A percentile compares a stretch with the other conserved stretches of the same genome.
Evolutionary conservation across 768 basidiomycete species (phyloP).

Genomic region (Termitomyces sp.): DNA sequence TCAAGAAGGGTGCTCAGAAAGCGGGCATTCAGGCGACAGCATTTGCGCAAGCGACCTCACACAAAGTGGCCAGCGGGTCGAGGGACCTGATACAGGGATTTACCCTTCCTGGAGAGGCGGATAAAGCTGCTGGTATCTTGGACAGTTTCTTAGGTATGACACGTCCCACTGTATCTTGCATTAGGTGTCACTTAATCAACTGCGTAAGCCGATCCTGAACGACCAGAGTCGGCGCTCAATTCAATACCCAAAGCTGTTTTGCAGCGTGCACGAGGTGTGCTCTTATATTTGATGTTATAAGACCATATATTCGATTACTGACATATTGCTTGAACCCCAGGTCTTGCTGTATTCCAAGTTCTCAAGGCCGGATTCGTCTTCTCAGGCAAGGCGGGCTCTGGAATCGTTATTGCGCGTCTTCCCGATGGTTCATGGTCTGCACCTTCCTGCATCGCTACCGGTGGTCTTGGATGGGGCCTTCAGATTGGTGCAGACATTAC

Average conservation of each 20-base stretch:
- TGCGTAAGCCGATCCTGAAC: slow-evolving; percentile 70
- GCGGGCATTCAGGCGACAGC: slow-evolving; percentile 77
- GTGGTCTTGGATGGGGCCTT: slow-evolving; percentile 90
- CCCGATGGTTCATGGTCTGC: slow-evolving; percentile 97
- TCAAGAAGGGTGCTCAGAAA: slow-evolving; percentile 73
- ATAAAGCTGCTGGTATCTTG: slow-evolving; percentile 90
- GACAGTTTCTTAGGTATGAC: slow-evolving; percentile 80
- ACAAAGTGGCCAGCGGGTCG: slow-evolving; percentile 68
- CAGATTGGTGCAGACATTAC: slow-evolving; percentile 95
- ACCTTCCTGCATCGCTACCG: slow-evolving; percentile 94
- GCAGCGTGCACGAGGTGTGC: slow-evolving; percentile 77
- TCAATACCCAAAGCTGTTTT: slow-evolving; percentile 90
- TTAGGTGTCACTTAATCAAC: background rate
- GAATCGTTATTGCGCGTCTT: slow-evolving; percentile 85
- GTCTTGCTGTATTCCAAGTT: slow-evolving; percentile 92
- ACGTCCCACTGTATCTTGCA: background rate
- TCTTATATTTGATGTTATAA: background rate
- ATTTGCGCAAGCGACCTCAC: slow-evolving; percentile 61
- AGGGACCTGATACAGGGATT: slow-evolving; percentile 81
- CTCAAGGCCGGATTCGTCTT: slow-evolving; percentile 93
- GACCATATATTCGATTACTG: too few relatives aligned
- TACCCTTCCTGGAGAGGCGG: slow-evolving; percentile 85
- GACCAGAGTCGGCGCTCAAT: slow-evolving; percentile 89
- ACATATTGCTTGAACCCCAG: slow-evolving; percentile 27
- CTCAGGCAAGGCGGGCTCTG: slow-evolving; percentile 91